Conservation (phyloP, 768 basidiomycete genomes). For the Termitomyces sp. region DNA sequence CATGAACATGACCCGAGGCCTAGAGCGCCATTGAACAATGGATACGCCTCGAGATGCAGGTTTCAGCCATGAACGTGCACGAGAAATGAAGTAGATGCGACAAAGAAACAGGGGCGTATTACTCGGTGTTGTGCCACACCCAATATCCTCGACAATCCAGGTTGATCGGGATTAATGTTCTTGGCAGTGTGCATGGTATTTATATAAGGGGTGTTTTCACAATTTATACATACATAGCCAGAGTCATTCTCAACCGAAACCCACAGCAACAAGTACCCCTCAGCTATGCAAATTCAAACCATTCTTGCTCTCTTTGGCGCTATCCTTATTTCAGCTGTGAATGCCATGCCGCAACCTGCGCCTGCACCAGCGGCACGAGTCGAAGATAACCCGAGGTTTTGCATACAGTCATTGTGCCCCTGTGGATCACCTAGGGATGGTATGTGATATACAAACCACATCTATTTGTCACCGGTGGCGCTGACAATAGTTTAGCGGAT, state of each 20-base stretch:
- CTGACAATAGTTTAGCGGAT: background rate
- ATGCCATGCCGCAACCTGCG: background rate
- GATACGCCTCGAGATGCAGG: too few species aligned
- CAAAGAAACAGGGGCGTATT: background rate
- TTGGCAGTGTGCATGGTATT: background rate
- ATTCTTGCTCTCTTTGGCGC: background rate
- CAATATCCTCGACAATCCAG: background rate
- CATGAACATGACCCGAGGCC: background rate
- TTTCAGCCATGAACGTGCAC: background rate
- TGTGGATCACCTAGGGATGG: background rate
- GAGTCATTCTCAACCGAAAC: background rate
- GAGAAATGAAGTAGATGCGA: background rate
- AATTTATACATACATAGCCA: background rate
- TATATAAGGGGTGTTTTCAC: background rate
- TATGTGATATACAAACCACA: background rate
- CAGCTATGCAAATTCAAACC: background rate
- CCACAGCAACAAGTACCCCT: background rate
- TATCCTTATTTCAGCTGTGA: background rate
- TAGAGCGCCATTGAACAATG: background rate
- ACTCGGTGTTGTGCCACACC: background rate
- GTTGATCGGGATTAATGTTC: background rate
- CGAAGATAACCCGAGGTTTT: background rate
- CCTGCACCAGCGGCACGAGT: background rate
- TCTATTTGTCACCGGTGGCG: background rate
- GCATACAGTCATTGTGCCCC: conserved; percentile 3